Evolutionary conservation across 768 basidiomycete species (phyloP).

Genomic region (Fomitopsis serialis): DNA sequence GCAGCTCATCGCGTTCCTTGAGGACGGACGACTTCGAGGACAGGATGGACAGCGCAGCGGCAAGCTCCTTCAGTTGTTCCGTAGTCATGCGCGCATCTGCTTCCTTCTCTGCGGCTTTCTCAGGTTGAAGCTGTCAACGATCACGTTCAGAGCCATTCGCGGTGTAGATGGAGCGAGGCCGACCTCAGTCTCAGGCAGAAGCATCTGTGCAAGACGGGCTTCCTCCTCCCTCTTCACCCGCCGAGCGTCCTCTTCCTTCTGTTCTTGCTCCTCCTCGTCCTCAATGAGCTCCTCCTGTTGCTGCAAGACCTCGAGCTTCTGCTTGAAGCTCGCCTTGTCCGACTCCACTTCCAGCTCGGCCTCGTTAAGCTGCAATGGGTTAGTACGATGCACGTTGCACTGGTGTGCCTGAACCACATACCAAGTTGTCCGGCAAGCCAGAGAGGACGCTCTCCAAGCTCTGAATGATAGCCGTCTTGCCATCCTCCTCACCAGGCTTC

Average conservation of each 20-base stretch:
- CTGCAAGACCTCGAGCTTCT: conserved; percentile 95
- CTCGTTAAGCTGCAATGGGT: conserved; percentile 72
- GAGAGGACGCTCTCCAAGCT: conserved; percentile 88
- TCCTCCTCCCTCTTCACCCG: conserved; percentile 77
- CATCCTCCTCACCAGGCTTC: conserved; percentile 69
- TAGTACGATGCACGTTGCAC: conserved; percentile 1
- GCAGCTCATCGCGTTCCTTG: conserved; percentile 92
- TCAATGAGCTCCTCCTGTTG: conserved; percentile 99
- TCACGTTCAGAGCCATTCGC: neutral
- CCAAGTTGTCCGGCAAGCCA: conserved; percentile 91
- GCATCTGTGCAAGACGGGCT: conserved; percentile 70
- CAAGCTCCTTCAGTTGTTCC: conserved; percentile 91
- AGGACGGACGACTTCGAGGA: conserved; percentile 93
- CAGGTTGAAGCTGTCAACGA: conserved; percentile 51
- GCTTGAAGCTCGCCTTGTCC: conserved; percentile 92
- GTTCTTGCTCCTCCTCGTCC: conserved; percentile 97
- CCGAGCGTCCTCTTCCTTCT: conserved; percentile 90
- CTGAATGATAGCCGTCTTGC: conserved; percentile 74
- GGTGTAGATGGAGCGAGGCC: conserved; percentile 4
- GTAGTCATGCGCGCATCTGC: conserved; percentile 88
- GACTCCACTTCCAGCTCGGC: conserved; percentile 95
- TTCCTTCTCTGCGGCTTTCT: conserved; percentile 43
- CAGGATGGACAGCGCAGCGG: conserved; percentile 84
- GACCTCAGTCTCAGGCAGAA: conserved; percentile 88
- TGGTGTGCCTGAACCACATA: conserved; percentile 33